A percentile compares a stretch with the other conserved stretches of the same genome.
phyloP scores from a whole-genome alignment of 305 asterid species.

The Striga hermonthica region DNA sequence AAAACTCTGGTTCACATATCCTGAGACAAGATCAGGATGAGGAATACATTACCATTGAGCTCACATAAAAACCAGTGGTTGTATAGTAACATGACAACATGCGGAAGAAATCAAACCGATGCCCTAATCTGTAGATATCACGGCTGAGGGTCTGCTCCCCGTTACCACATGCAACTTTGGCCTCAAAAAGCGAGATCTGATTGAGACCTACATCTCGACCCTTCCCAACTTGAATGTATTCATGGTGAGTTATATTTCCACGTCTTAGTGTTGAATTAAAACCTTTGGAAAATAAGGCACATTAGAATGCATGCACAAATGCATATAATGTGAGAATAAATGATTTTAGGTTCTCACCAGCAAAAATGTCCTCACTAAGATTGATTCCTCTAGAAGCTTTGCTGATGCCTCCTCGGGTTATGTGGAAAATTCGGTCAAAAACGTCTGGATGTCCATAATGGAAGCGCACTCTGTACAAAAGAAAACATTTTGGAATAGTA shows the following conservation, averaged over 20 bases:
- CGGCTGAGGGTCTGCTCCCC: constrained; percentile 90
- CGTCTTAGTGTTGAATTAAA: constrained; percentile 83
- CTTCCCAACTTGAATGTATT: constrained; percentile 83
- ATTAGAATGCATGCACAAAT: constrained; percentile 25
- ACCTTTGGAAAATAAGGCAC: constrained; percentile 41
- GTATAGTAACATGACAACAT: constrained; percentile 78
- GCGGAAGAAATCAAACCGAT: constrained; percentile 85
- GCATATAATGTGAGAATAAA: constrained; percentile 17
- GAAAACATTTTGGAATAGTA: constrained; percentile 25
- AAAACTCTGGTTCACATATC: not conserved
- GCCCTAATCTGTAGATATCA: constrained; percentile 84
- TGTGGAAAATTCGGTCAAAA: constrained; percentile 76
- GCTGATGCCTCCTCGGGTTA: constrained; percentile 81
- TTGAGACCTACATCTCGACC: constrained; percentile 88
- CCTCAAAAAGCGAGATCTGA: constrained; percentile 84
- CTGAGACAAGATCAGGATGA: constrained; percentile 22
- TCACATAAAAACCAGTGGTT: constrained; percentile 78
- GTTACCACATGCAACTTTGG: constrained; percentile 89
- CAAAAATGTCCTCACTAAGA: constrained; percentile 78
- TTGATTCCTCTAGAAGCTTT: constrained; percentile 75
- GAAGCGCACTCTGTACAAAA: constrained; percentile 63
- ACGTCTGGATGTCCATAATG: constrained; percentile 83
- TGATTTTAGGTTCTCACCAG: constrained; percentile 48
- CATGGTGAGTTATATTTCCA: constrained; percentile 83
- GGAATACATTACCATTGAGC: constrained; percentile 63